Conservation (phyloP, 129 eudicot genomes). For the Chrysanthemum lavandulifolium region DNA sequence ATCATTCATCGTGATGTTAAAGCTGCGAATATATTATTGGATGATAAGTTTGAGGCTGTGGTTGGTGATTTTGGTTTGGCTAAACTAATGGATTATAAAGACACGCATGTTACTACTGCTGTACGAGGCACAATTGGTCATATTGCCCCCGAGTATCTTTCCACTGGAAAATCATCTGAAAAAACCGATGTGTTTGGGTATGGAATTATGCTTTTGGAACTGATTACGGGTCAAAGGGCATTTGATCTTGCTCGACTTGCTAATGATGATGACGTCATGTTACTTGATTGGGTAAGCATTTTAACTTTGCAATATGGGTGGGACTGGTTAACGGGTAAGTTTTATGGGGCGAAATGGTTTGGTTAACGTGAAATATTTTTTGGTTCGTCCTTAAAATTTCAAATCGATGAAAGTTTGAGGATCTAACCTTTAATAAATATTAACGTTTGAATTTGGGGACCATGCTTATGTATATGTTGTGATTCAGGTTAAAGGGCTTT, state of each 20-base stretch:
- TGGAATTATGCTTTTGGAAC: constrained; percentile 82
- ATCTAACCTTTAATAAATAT: neutral
- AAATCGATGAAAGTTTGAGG: no score
- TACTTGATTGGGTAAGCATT: constrained; percentile 76
- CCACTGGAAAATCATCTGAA: constrained; percentile 80
- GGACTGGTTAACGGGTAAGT: neutral
- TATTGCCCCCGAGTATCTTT: constrained; percentile 79
- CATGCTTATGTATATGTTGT: neutral
- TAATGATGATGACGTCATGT: constrained; percentile 81
- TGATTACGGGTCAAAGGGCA: constrained; percentile 81
- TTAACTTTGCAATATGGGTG: neutral
- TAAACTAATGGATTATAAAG: constrained; percentile 72
- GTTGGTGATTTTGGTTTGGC: constrained; percentile 88
- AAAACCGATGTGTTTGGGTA: constrained; percentile 92
- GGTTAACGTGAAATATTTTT: neutral
- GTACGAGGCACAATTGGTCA: constrained; percentile 89
- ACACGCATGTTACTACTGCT: constrained; percentile 81
- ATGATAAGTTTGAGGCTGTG: constrained; percentile 85
- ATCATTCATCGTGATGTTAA: constrained; percentile 88
- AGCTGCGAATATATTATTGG: constrained; percentile 78
- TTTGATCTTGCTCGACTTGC: constrained; percentile 89
- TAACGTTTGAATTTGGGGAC: neutral
- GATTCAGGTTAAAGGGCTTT: constrained; percentile 80
- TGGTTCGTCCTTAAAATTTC: neutral
- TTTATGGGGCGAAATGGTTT: neutral